Evolutionary conservation across 2,329 filamentous ascomycete species (phyloP).

Genomic region (Periglandula ipomoeae): DNA sequence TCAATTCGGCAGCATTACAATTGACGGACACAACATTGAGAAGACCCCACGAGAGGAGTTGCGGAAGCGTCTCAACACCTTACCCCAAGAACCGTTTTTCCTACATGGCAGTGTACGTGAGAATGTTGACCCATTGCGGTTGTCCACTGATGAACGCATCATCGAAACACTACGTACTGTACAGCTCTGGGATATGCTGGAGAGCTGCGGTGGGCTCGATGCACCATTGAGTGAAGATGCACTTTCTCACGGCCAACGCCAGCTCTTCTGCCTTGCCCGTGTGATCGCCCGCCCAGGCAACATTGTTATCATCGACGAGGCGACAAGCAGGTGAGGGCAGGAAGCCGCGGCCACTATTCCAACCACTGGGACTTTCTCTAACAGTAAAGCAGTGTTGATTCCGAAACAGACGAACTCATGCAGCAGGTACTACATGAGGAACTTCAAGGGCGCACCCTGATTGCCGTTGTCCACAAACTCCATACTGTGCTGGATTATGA

Average conservation of each 20-base stretch:
- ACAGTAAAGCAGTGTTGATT: constrained; percentile 21
- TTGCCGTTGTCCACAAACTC: constrained; percentile 32
- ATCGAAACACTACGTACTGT: constrained; percentile 34
- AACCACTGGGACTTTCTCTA: background rate
- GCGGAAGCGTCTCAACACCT: constrained; percentile 26
- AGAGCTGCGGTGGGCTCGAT: constrained; percentile 29
- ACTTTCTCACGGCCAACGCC: constrained; percentile 34
- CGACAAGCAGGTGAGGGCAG: constrained; percentile 18
- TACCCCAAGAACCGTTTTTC: constrained; percentile 44
- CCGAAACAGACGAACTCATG: constrained; percentile 23
- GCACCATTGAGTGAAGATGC: constrained; percentile 19
- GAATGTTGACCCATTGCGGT: constrained; percentile 36
- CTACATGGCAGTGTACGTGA: constrained; percentile 36
- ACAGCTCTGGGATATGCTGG: constrained; percentile 31
- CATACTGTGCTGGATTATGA: constrained; percentile 42
- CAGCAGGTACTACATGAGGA: constrained; percentile 22
- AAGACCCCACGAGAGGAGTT: constrained; percentile 15
- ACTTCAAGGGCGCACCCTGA: constrained; percentile 39
- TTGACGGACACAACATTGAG: constrained; percentile 33
- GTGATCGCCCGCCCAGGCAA: constrained; percentile 25
- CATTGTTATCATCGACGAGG: constrained; percentile 30
- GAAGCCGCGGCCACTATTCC: background rate
- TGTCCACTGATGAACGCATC: constrained; percentile 30
- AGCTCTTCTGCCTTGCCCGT: constrained; percentile 31
- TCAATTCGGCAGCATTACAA: constrained; percentile 28